Conservation (phyloP, 805 yeast species). For the Torulaspora delbrueckii region DNA sequence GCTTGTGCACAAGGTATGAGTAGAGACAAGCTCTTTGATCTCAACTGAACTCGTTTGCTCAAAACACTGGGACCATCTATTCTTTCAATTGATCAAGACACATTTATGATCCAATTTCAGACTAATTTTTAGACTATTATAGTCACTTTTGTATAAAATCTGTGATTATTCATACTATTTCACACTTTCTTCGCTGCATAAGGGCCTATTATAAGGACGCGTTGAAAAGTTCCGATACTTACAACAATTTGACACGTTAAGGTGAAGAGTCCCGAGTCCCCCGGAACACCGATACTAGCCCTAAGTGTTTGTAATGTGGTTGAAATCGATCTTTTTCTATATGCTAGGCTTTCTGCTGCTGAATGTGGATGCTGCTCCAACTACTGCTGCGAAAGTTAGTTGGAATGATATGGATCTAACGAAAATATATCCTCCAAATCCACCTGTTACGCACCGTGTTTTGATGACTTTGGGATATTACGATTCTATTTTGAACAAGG, state of each 20-base stretch:
- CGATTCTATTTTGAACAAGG: constrained; percentile 16
- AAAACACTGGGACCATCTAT: no score
- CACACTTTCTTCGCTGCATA: background rate
- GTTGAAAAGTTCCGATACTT: background rate
- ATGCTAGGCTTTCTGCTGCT: constrained; percentile 4
- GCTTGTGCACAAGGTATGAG: constrained; percentile 33
- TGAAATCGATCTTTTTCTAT: background rate
- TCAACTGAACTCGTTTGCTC: no score
- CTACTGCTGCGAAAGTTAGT: constrained; percentile 4
- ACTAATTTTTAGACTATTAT: no score
- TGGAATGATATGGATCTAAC: constrained; percentile 12
- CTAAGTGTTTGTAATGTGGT: constrained; percentile 1
- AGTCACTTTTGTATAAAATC: constrained; percentile 1
- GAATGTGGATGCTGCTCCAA: constrained; percentile 4
- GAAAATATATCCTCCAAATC: constrained; percentile 31
- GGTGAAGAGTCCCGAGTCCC: background rate
- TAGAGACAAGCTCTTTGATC: background rate
- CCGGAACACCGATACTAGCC: background rate
- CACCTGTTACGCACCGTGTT: constrained; percentile 31
- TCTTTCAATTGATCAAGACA: background rate
- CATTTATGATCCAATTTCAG: no score
- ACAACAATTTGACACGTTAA: background rate
- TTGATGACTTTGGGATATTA: constrained; percentile 26
- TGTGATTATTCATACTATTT: background rate
- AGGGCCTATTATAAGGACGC: background rate